Evolutionary conservation across 2,329 filamentous ascomycete species (phyloP), one percentile per base, ranked within the genome.

Genomic region (Spiromastix sp.): DNA sequence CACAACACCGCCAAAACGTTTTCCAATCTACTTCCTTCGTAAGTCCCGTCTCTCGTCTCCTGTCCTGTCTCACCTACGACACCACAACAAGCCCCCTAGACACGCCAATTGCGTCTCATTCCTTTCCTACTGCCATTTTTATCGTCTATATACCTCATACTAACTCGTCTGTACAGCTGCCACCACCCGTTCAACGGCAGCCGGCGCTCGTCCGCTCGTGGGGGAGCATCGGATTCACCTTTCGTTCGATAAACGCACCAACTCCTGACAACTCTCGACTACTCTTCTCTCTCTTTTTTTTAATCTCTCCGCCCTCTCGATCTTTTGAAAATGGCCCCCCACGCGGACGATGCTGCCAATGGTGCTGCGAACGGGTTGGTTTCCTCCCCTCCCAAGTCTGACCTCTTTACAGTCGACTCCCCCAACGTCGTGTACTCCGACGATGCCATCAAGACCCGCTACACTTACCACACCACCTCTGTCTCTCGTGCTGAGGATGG

Each of bases 21-120:
- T 81, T 89, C 86, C 73, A 95, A 93, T 70, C 81, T 93, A 55
- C 81, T 95, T 52, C 91, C 91, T 77, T 94, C 86, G 87, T 94
- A 75, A 63, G 85, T 68, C 18, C 19, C 20, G 26, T 35, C 43
- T 38, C 30, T 37, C 38, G 45, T 26, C 34, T 33, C 30, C 13
- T 18, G n/a, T 28, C n/a, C 17, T 16, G 36, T 12, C 19, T 19
- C 12, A 8, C 36, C n/a, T 30, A 29, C 27, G 29, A 26, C n/a
- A 16, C 9, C 24, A n/a, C n/a, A n/a, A n/a, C n/a, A n/a, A n/a
- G n/a, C n/a, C n/a, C n/a, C n/a, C n/a, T n/a, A n/a, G n/a, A n/a
- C n/a, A n/a, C n/a, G n/a, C n/a, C n/a, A n/a, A n/a, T n/a, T n/a
- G n/a, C n/a, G n/a, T n/a, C n/a, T n/a, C n/a, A n/a, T n/a, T n/a